Conservation (phyloP, 805 yeast genomes). For the Monosporozyma aerobia region DNA sequence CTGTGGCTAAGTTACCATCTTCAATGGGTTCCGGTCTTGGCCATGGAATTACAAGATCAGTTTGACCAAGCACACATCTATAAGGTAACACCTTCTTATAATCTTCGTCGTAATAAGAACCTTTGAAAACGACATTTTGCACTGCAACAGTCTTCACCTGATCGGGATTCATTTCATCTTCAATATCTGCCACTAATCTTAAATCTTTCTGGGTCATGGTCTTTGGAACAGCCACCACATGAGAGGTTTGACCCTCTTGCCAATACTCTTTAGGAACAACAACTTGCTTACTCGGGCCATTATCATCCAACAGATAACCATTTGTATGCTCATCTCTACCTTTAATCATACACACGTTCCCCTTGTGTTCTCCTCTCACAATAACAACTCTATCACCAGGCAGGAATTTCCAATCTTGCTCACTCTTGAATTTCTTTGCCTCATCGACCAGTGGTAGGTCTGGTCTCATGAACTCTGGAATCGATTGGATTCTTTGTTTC, state of each 20-base stretch:
- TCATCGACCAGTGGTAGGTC: slow-evolving; percentile 26
- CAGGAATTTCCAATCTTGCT: slow-evolving; percentile 49
- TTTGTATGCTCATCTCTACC: slow-evolving; percentile 53
- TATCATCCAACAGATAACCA: slow-evolving; percentile 54
- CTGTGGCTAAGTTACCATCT: slow-evolving; percentile 53
- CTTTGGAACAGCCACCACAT: slow-evolving; percentile 60
- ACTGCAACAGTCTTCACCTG: slow-evolving; percentile 65
- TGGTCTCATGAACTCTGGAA: slow-evolving; percentile 33
- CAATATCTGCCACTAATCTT: slow-evolving; percentile 70
- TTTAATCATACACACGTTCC: slow-evolving; percentile 62
- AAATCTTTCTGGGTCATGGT: slow-evolving; percentile 52
- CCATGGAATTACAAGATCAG: slow-evolving; percentile 75
- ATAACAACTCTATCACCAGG: slow-evolving; percentile 75
- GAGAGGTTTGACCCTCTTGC: slow-evolving; percentile 63
- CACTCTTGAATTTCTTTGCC: slow-evolving; percentile 32
- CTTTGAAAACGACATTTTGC: slow-evolving; percentile 58
- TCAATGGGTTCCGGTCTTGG: slow-evolving; percentile 56
- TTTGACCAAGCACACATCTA: slow-evolving; percentile 65
- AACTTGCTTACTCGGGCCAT: slow-evolving; percentile 52
- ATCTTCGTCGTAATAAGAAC: slow-evolving; percentile 63
- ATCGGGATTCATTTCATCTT: slow-evolving; percentile 49
- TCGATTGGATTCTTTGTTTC: slow-evolving; percentile 24
- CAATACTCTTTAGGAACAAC: slow-evolving; percentile 67
- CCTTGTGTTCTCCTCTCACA: slow-evolving; percentile 58
- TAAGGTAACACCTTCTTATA: slow-evolving; percentile 67